Evolutionary conservation across 1,139 yeast species (phyloP).

Genomic region (Sugiyamaella novakii): DNA sequence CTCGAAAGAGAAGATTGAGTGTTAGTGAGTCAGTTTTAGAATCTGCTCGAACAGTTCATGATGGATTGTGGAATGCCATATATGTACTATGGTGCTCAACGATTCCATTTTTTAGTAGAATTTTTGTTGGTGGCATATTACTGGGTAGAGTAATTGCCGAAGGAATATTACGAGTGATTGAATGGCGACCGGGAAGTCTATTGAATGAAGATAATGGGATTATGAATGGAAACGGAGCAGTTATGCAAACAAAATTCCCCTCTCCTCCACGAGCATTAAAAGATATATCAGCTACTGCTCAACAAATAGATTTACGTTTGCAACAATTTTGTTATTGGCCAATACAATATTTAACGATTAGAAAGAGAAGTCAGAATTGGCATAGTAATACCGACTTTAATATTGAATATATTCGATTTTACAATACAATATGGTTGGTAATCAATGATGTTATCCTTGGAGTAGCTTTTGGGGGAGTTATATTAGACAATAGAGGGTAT

Average conservation of each 20-base stretch:
- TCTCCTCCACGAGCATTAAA: slow-evolving; percentile 41
- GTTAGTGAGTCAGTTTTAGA: slow-evolving; percentile 35
- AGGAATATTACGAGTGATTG: slow-evolving; percentile 44
- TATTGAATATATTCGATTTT: slow-evolving; percentile 78
- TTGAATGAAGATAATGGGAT: slow-evolving; percentile 21
- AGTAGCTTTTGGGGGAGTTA: slow-evolving; percentile 54
- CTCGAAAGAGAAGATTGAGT: slow-evolving; percentile 29
- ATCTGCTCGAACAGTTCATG: slow-evolving; percentile 34
- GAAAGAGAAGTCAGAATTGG: slow-evolving; percentile 42
- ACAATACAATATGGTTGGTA: slow-evolving; percentile 87
- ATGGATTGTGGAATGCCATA: slow-evolving; percentile 25
- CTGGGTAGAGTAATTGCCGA: slow-evolving; percentile 40
- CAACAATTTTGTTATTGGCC: slow-evolving; percentile 83
- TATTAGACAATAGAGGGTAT: slow-evolving; percentile 49
- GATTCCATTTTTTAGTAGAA: slow-evolving; percentile 21
- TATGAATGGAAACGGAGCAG: neutral
- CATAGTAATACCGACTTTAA: slow-evolving; percentile 43
- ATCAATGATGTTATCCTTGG: slow-evolving; percentile 83
- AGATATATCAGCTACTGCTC: slow-evolving; percentile 62
- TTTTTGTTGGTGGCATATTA: slow-evolving; percentile 29
- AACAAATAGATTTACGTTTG: slow-evolving; percentile 76
- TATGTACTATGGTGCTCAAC: slow-evolving; percentile 23
- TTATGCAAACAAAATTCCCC: slow-evolving; percentile 4
- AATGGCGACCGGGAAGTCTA: slow-evolving; percentile 37
- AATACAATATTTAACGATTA: slow-evolving; percentile 66